Conservation (phyloP, 768 basidiomycete species). For the Rhodotorula toruloides region DNA sequence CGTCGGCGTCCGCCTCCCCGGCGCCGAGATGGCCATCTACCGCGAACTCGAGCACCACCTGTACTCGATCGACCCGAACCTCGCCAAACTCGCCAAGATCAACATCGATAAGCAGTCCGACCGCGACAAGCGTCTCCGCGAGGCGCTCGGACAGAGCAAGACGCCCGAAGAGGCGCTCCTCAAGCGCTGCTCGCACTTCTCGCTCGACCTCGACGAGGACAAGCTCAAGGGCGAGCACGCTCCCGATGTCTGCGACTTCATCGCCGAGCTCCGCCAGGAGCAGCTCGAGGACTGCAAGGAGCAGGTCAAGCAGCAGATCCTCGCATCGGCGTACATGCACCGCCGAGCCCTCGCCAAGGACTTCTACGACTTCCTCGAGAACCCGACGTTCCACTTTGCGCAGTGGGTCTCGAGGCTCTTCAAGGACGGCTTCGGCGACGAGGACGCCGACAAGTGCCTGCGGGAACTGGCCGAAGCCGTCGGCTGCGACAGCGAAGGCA, state of each 20-base stretch:
- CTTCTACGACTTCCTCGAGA: not conserved
- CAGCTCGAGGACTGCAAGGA: conserved; percentile 73
- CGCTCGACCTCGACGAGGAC: conserved; percentile 56
- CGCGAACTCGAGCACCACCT: conserved; percentile 89
- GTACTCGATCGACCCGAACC: conserved; percentile 77
- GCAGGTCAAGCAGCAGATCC: conserved; percentile 64
- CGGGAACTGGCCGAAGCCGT: conserved; percentile 37
- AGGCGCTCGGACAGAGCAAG: conserved; percentile 79
- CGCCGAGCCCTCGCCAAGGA: conserved; percentile 17
- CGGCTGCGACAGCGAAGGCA: conserved; percentile 37
- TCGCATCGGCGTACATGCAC: conserved; percentile 63
- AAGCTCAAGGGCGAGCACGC: conserved; percentile 57
- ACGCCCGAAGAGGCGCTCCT: conserved; percentile 61
- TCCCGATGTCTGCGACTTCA: conserved; percentile 86
- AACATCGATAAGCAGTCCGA: conserved; percentile 62
- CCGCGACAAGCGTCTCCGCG: conserved; percentile 77
- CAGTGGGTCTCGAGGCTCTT: conserved; percentile 9
- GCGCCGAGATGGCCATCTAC: conserved; percentile 78
- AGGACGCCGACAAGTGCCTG: conserved; percentile 40
- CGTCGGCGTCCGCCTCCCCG: conserved; percentile 66
- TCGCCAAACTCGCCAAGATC: conserved; percentile 45
- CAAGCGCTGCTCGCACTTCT: conserved; percentile 93
- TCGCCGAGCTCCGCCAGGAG: conserved; percentile 70
- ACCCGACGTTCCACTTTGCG: not conserved
- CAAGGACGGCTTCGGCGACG: conserved; percentile 41